phyloP scores from a whole-genome alignment of 306 rosid genomes.

The Trifolium pratense region DNA sequence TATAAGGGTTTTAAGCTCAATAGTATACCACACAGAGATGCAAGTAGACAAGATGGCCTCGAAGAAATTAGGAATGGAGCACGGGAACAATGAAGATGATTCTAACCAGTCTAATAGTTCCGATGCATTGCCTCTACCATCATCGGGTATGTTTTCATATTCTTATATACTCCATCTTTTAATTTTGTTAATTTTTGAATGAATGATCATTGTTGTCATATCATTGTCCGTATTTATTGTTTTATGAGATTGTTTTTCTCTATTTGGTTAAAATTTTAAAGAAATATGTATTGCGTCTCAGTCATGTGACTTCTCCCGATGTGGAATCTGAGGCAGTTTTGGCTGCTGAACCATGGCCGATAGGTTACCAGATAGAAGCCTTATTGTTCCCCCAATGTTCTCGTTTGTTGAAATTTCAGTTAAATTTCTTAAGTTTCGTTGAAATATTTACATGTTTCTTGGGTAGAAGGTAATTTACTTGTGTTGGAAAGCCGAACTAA shows the following conservation, averaged over 20 bases:
- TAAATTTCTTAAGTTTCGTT: too few relatives aligned
- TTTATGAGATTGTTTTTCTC: neutral
- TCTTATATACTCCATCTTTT: neutral
- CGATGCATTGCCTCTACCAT: neutral
- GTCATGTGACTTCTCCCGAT: too few relatives aligned
- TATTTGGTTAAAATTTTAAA: neutral
- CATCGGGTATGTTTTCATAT: neutral
- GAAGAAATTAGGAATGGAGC: neutral
- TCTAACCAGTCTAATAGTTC: neutral
- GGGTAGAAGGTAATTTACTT: too few relatives aligned
- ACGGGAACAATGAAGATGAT: neutral
- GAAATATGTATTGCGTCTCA: neutral
- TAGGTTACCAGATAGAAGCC: too few relatives aligned
- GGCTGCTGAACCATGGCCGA: neutral
- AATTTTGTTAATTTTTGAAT: neutral
- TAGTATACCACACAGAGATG: neutral
- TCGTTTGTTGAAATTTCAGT: too few relatives aligned
- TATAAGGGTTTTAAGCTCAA: constrained; percentile 10
- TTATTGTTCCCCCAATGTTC: too few relatives aligned
- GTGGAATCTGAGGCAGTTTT: too few relatives aligned
- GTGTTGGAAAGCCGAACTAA: too few relatives aligned
- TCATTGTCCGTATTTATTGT: neutral
- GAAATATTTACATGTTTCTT: too few relatives aligned
- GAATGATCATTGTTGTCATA: neutral
- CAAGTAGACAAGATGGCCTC: neutral